These are phyloP conservation scores for Cercospora sesami DNA, from an alignment of 2,329 filamentous ascomycete genomes.

Conservation along the genomic window DNA sequence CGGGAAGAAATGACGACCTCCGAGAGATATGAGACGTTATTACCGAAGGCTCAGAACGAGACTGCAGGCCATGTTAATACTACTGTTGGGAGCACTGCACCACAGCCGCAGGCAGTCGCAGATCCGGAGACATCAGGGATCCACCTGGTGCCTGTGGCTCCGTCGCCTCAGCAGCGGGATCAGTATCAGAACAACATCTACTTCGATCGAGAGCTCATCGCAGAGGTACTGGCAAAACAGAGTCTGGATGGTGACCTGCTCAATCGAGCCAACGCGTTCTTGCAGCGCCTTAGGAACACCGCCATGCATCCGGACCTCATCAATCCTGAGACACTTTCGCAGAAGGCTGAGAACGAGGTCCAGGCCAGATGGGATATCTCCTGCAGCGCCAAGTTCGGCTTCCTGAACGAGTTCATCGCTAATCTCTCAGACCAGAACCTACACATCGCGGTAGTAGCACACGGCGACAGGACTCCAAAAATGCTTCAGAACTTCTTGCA, in stretches of 20 bases:
- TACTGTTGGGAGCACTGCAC: not conserved
- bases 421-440: constrained; percentile 29
- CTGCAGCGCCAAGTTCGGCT: constrained; percentile 42
- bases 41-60: constrained; percentile 31
- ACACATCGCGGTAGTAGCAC: constrained; percentile 36
- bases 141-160: constrained; percentile 35
- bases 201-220: constrained; percentile 29
- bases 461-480: constrained; percentile 33
- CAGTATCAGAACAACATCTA: constrained; percentile 33
- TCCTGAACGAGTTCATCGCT: constrained; percentile 38
- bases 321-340: constrained; percentile 36
- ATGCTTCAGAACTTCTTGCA: constrained; percentile 38
- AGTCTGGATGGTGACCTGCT: constrained; percentile 22
- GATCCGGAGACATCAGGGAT: constrained; percentile 24
- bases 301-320: constrained; percentile 40
- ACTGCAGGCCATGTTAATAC: constrained; percentile 7
- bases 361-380: constrained; percentile 40
- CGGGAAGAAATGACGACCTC: constrained; percentile 39
- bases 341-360: constrained; percentile 29
- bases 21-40: constrained; percentile 38
- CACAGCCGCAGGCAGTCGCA: constrained; percentile 6
- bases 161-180: constrained; percentile 37
- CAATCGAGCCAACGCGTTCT: constrained; percentile 29
- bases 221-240: constrained; percentile 29
- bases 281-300: constrained; percentile 33